A percentile compares a stretch with the other conserved stretches of the same genome.
phyloP scores from a whole-genome alignment of 2,329 filamentous ascomycete genomes.

The Ascomycota sp. region DNA sequence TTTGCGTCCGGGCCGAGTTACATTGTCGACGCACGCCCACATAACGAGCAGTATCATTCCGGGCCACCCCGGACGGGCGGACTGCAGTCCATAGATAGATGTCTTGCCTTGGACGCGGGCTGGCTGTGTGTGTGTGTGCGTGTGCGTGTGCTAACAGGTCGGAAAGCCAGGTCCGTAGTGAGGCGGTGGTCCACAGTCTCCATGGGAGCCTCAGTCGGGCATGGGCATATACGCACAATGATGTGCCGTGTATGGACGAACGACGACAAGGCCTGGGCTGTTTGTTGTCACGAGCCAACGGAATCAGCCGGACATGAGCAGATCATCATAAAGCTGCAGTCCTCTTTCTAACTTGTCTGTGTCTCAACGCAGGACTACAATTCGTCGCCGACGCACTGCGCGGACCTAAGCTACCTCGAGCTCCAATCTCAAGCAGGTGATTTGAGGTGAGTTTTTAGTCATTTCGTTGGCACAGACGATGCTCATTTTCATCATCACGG shows the following conservation, averaged over 20 bases:
- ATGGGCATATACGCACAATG: not conserved
- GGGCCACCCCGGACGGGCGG: too few species aligned
- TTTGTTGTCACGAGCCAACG: not conserved
- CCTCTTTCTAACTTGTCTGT: constrained; percentile 5
- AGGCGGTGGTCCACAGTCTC: not conserved
- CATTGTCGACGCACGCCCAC: constrained; percentile 4
- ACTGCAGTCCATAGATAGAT: too few species aligned
- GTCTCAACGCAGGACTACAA: constrained; percentile 29
- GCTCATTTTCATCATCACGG: constrained; percentile 3
- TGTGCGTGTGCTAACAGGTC: constrained; percentile 1
- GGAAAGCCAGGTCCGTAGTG: constrained; percentile 1
- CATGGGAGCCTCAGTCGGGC: not conserved
- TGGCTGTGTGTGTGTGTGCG: too few species aligned
- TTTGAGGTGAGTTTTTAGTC: constrained; percentile 29
- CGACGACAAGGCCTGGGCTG: not conserved
- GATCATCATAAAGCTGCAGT: constrained; percentile 2
- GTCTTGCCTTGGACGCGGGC: constrained; percentile 5
- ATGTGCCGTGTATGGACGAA: not conserved
- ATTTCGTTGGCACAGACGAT: constrained; percentile 6
- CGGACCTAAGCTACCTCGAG: constrained; percentile 32
- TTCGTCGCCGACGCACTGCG: constrained; percentile 23
- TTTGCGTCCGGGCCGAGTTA: constrained; percentile 4
- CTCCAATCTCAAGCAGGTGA: constrained; percentile 27
- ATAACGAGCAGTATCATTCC: constrained; percentile 4
- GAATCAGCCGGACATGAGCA: not conserved